Evolutionary conservation across 352 stramenopile genomes (phyloP).

Genomic region (Peronospora destructor): DNA sequence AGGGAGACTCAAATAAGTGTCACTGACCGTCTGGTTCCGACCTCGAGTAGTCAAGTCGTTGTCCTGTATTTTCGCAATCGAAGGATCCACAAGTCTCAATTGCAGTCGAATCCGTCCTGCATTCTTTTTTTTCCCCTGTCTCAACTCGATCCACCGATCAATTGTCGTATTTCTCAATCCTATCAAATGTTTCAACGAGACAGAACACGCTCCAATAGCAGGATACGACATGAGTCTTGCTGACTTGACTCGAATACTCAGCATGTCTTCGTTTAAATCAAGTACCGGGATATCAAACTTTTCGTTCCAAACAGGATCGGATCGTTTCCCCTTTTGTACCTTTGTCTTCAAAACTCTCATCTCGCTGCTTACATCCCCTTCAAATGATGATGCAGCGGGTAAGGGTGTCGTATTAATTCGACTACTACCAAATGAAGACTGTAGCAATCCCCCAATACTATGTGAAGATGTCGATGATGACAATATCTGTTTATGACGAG

Average conservation of each 20-base stretch:
- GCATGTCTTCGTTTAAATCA: conserved; percentile 38
- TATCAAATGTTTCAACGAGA: conserved; percentile 42
- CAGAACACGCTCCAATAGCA: conserved; percentile 42
- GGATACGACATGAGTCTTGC: conserved; percentile 58
- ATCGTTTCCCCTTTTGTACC: conserved; percentile 45
- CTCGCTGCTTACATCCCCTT: conserved; percentile 15
- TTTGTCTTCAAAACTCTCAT: conserved; percentile 59
- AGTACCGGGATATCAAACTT: conserved; percentile 63
- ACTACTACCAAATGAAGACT: conserved; percentile 17
- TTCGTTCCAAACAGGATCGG: conserved; percentile 66
- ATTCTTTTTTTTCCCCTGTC: conserved; percentile 43
- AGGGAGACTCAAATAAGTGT: conserved; percentile 30
- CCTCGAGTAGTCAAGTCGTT: neutral
- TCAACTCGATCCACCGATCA: conserved; percentile 58
- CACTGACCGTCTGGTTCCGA: conserved; percentile 8
- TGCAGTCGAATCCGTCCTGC: conserved; percentile 61
- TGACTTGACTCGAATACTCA: conserved; percentile 70
- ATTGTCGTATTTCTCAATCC: conserved; percentile 28
- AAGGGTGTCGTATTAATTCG: conserved; percentile 10
- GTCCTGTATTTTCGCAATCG: conserved; percentile 13
- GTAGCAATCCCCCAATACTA: conserved; percentile 19
- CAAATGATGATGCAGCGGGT: conserved; percentile 15
- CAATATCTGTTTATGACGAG: conserved; percentile 30
- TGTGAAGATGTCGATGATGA: conserved; percentile 21
- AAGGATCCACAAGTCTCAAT: conserved; percentile 41